Base-by-base conservation (phyloP, 495 filamentous ascomycete species). In the Tuber melanosporum region DNA sequence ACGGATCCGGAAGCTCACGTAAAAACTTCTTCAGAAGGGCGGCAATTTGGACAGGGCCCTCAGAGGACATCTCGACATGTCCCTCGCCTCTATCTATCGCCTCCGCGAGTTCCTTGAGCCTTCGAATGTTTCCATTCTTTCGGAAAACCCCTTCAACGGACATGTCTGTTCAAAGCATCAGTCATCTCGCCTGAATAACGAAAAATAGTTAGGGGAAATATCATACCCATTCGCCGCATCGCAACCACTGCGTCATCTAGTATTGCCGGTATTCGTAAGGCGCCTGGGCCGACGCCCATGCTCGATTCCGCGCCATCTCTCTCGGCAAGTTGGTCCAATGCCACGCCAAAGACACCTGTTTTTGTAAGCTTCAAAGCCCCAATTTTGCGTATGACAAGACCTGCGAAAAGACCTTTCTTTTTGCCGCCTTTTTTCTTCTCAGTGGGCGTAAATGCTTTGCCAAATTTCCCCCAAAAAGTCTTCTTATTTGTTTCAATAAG, bases 111-210 rank as follows among this genome's bases (percentile, higher is more conserved):
- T 97, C 94, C 78, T 92, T 92, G 42, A 98, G 87, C 72, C 93
- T 91, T 82, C 92, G 91, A 83, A 99, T 98, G 83, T 98, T 98
- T 76, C 95, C 95, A 82, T 98, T 99, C 87, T 99, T 99, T 74
- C 95, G 92, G 89, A 99, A 99, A 71, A 99, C 95, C 82, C 96
- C 96, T 83, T 99, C 95, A 12, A 98, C 93, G 26, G 94, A 97
- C 88, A 99, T 97, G 85, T 99, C 95, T 83, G 17, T 62, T 47
- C 72, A 26, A 57, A 70, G 26, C 41, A 47, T 74, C 75, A 70
- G 47, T 49, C 22, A 71, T 17, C 66, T 73, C 62, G 42, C 19
- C 49, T 39, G 71, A 79, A 75, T 73, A 79, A 76, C 46, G 52
- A 71, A 82, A 70, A 69, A 36, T 36, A 26, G 41, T 70, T 22